A percentile compares a stretch with the other conserved stretches of the same genome.
phyloP scores from a whole-genome alignment of 2,329 filamentous ascomycete genomes.

The Penicillium janthinellum region DNA sequence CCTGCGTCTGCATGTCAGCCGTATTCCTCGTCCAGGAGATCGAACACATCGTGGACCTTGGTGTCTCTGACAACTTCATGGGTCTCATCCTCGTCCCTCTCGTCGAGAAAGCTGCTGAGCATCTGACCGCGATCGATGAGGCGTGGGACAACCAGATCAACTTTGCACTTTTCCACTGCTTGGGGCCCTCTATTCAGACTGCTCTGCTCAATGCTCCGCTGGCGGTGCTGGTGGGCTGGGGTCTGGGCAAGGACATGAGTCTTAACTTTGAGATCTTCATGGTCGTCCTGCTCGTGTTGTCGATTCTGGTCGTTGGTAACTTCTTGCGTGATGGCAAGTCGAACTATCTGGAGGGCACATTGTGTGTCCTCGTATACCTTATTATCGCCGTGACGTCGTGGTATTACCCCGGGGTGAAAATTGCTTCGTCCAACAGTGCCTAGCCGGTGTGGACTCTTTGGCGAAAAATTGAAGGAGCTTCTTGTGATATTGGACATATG shows the following conservation, averaged over 20 bases:
- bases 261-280: constrained; percentile 88
- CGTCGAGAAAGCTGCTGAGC: constrained; percentile 84
- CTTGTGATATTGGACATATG: background rate
- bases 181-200: constrained; percentile 86
- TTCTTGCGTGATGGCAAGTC: constrained; percentile 86
- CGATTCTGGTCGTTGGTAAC: constrained; percentile 83
- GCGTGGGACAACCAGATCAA: constrained; percentile 73
- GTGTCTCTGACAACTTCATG: constrained; percentile 61
- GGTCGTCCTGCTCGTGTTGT: constrained; percentile 75
- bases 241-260: constrained; percentile 68
- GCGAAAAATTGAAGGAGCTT: background rate
- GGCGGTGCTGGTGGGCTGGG: constrained; percentile 82
- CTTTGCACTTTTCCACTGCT: constrained; percentile 80
- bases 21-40: constrained; percentile 75
- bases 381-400: constrained; percentile 64
- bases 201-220: constrained; percentile 85
- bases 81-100: constrained; percentile 76
- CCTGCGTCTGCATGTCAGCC: constrained; percentile 72
- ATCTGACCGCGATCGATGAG: constrained; percentile 81
- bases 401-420: constrained; percentile 60
- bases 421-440: constrained; percentile 23
- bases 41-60: constrained; percentile 58
- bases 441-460: background rate
- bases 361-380: constrained; percentile 69
- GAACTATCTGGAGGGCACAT: constrained; percentile 83